phyloP scores from a whole-genome alignment of 495 filamentous ascomycete genomes.

The Neurospora cerealis region DNA sequence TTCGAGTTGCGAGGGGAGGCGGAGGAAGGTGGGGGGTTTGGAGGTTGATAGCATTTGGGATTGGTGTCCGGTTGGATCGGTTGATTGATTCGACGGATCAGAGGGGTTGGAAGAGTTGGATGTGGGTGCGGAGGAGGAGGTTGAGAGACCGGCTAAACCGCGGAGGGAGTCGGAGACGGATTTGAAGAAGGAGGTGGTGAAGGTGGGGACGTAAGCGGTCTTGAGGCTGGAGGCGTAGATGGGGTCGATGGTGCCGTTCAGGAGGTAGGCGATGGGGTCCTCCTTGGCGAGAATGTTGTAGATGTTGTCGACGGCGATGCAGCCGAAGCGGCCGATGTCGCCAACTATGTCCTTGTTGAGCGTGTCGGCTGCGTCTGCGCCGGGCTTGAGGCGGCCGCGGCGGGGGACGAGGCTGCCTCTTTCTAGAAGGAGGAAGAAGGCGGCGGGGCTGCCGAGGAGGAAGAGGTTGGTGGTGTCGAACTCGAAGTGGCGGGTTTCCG shows the following conservation, averaged over 20 bases:
- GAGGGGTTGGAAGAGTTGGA: not conserved
- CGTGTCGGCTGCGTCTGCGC: conserved; percentile 51
- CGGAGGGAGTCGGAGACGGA: conserved; percentile 56
- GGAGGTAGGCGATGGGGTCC: conserved; percentile 73
- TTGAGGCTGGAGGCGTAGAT: conserved; percentile 69
- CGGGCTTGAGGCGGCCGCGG: conserved; percentile 62
- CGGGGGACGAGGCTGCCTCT: conserved; percentile 73
- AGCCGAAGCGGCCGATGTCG: conserved; percentile 71
- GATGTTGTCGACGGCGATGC: conserved; percentile 86
- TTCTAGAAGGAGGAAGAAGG: conserved; percentile 87
- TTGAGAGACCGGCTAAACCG: conserved; percentile 26
- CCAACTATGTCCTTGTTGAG: conserved; percentile 57
- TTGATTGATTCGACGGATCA: not conserved
- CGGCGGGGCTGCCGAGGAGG: conserved; percentile 83
- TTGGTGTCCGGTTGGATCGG: not conserved
- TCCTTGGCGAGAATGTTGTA: conserved; percentile 77
- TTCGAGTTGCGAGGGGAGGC: conserved; percentile 83
- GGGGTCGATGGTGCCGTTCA: conserved; percentile 82
- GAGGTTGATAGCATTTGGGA: not conserved
- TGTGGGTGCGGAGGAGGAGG: conserved; percentile 1
- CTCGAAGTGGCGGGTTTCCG: conserved; percentile 62
- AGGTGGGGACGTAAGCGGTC: conserved; percentile 66
- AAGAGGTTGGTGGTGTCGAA: conserved; percentile 88
- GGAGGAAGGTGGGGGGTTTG: conserved; percentile 35
- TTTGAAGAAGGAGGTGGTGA: conserved; percentile 53